phyloP scores from a whole-genome alignment of 352 stramenopile species.

The Globisporangium irregulare region DNA sequence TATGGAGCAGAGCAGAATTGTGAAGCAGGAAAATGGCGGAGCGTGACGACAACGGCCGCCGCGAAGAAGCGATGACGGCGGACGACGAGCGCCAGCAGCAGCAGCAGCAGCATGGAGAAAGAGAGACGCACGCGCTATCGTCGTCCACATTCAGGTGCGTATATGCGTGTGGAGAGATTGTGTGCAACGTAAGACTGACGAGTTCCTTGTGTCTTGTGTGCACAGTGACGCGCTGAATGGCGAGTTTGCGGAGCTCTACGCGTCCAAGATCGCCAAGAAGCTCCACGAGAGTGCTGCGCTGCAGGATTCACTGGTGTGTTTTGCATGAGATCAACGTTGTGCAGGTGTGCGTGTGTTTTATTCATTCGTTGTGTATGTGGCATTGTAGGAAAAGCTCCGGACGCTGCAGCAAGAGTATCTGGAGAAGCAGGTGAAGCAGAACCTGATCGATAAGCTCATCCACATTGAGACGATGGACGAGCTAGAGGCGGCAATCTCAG shows the following conservation, averaged over 20 bases:
- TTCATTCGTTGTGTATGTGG: not conserved
- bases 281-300: conserved; percentile 25
- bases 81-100: not conserved
- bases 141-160: not conserved
- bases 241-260: conserved; percentile 47
- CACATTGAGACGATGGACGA: conserved; percentile 50
- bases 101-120: not conserved
- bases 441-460: conserved; percentile 70
- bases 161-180: not conserved
- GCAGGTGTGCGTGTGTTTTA: not conserved
- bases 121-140: not conserved
- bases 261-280: conserved; percentile 31
- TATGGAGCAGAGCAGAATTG: not conserved
- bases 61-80: not conserved
- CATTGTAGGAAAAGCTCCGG: conserved; percentile 35
- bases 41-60: not conserved
- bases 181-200: not conserved
- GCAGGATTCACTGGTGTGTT: conserved; percentile 27
- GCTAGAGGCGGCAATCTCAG: conserved; percentile 24
- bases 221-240: conserved; percentile 18
- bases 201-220: not conserved
- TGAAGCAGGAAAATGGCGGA: not conserved
- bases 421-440: conserved; percentile 64
- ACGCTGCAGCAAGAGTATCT: conserved; percentile 51
- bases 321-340: not conserved